These are phyloP conservation scores for Tilletia setariae DNA, from an alignment of 1,284 basidiomycete species.

Conservation along the genomic window DNA sequence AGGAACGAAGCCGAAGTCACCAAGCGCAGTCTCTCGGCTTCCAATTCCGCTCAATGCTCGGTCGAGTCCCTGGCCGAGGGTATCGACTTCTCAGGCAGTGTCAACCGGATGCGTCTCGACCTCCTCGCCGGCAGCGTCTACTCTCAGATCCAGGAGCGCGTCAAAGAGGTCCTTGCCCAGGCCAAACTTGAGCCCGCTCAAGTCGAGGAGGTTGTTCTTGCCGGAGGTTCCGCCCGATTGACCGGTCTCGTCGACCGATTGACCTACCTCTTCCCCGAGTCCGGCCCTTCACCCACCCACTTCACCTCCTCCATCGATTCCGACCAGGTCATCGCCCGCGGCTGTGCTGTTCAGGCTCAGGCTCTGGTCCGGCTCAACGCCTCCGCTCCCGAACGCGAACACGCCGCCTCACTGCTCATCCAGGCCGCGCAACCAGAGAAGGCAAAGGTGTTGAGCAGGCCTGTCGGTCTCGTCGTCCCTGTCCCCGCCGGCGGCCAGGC, in stretches of 20 bases:
- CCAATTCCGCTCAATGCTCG: slow-evolving; percentile 77
- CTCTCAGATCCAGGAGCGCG: slow-evolving; percentile 65
- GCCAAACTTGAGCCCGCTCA: slow-evolving; percentile 71
- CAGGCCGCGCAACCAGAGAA: slow-evolving; percentile 52
- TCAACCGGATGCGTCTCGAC: slow-evolving; percentile 92
- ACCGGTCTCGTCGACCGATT: slow-evolving; percentile 79
- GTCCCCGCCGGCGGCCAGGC: slow-evolving; percentile 54
- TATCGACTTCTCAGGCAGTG: slow-evolving; percentile 81
- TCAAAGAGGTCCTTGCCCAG: slow-evolving; percentile 64
- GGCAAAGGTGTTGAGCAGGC: slow-evolving; percentile 1
- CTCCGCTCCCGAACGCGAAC: slow-evolving; percentile 35
- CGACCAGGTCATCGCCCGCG: slow-evolving; percentile 81
- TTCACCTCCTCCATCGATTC: slow-evolving; percentile 70
- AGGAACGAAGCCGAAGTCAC: slow-evolving; percentile 90
- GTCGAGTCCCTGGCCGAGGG: slow-evolving; percentile 95
- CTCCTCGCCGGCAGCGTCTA: slow-evolving; percentile 76
- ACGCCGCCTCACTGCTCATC: slow-evolving; percentile 34
- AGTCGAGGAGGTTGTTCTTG: slow-evolving; percentile 85
- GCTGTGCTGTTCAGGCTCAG: slow-evolving; percentile 79
- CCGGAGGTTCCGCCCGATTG: slow-evolving; percentile 80
- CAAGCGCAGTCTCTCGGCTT: slow-evolving; percentile 87
- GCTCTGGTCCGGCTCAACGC: slow-evolving; percentile 36
- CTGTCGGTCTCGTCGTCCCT: slow-evolving; percentile 75
- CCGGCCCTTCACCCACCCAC: slow-evolving; percentile 61
- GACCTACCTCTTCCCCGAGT: slow-evolving; percentile 68